Conservation (phyloP, 805 yeast species). For the Yamadazyma paraphyllophila region DNA sequence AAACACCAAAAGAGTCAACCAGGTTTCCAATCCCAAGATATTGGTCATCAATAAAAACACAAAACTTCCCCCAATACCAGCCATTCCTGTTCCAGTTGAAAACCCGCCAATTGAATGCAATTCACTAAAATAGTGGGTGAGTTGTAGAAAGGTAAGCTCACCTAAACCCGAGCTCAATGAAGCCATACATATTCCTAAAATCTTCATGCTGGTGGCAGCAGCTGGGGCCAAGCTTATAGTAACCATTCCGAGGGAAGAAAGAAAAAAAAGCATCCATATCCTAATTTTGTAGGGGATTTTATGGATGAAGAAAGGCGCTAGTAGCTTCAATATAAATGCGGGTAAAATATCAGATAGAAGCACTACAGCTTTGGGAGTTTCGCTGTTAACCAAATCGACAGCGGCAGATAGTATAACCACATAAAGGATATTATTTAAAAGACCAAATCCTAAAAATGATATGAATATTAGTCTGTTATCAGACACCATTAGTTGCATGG, state of each 20-base stretch:
- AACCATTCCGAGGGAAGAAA: constrained; percentile 76
- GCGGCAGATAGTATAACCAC: constrained; percentile 93
- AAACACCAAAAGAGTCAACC: constrained; percentile 55
- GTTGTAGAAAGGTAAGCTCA: constrained; percentile 81
- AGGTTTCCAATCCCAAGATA: constrained; percentile 54
- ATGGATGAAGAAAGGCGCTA: constrained; percentile 81
- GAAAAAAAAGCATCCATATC: constrained; percentile 49
- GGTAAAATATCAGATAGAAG: constrained; percentile 86
- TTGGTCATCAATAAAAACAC: constrained; percentile 71
- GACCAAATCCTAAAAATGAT: constrained; percentile 80
- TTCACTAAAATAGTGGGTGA: constrained; percentile 72
- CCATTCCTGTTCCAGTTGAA: constrained; percentile 95
- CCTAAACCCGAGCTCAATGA: constrained; percentile 88
- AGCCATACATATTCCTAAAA: constrained; percentile 75
- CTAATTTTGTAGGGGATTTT: constrained; percentile 56
- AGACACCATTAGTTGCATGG: constrained; percentile 6
- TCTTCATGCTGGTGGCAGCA: constrained; percentile 33
- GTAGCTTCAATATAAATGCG: constrained; percentile 64
- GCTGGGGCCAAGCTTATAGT: constrained; percentile 47
- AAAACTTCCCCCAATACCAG: constrained; percentile 84
- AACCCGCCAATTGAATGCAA: constrained; percentile 73
- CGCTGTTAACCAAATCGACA: constrained; percentile 81
- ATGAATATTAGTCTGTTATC: constrained; percentile 28
- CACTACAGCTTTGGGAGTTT: constrained; percentile 81
- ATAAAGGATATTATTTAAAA: constrained; percentile 83